Percentiles rank a stretch among this genome's conserved stretches.
phyloP scores from a whole-genome alignment of 179 eudicot genomes.

The Silene vulgaris region DNA sequence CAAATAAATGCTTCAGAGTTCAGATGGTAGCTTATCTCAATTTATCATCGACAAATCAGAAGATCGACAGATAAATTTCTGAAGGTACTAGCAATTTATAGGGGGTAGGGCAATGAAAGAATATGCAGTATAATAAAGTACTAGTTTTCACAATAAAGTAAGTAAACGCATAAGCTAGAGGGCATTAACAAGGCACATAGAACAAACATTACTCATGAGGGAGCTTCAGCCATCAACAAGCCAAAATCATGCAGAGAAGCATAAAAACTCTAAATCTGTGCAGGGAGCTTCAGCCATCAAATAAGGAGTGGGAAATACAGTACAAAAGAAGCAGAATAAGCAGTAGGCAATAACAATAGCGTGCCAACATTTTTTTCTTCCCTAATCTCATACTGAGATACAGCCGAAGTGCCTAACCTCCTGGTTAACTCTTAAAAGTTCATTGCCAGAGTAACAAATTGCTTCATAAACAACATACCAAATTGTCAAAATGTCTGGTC shows the following conservation, averaged over 20 bases:
- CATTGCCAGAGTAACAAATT: not conserved
- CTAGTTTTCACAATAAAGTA: not conserved
- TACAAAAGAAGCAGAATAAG: not conserved
- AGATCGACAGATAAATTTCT: not conserved
- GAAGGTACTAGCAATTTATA: not conserved
- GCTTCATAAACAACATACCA: not conserved
- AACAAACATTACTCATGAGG: not conserved
- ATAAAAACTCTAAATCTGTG: too few relatives aligned
- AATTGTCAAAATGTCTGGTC: not conserved
- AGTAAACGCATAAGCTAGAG: not conserved
- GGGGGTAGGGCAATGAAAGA: not conserved
- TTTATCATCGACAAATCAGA: conserved; percentile 1
- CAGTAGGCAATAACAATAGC: not conserved
- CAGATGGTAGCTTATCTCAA: not conserved
- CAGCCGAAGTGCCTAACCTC: too few relatives aligned
- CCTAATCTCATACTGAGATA: too few relatives aligned
- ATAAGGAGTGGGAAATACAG: not conserved
- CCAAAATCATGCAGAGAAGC: too few relatives aligned
- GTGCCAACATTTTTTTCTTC: too few relatives aligned
- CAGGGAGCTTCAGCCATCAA: conserved; percentile 12
- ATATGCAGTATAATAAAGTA: not conserved
- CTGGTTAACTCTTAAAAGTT: too few relatives aligned
- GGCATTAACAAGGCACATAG: not conserved
- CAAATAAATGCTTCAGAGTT: conserved; percentile 15
- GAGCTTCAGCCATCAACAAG: too few relatives aligned